Evolutionary conservation across 441 rosid species (phyloP), one percentile per base, ranked within the genome.

Genomic region (Corymbia citriodora): DNA sequence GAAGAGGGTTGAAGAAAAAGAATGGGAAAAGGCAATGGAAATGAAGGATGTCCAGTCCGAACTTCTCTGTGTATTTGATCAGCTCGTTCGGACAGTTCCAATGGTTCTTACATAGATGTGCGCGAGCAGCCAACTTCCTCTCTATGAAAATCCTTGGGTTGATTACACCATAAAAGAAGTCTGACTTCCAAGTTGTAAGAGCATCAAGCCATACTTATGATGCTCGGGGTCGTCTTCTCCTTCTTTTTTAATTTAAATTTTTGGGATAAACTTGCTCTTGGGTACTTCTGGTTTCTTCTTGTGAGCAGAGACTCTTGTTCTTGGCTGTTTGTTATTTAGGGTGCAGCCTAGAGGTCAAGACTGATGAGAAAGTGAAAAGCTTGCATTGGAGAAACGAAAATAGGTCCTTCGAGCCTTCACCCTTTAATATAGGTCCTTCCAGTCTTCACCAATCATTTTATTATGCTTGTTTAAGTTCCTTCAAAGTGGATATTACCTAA

Each of bases 221-320:
- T 19, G 45, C 7, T 17, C 79, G 10, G 21, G 74, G 21, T 68
- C 40, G 23, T 59, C 29, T 12, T 23, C 25, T 23, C 0, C 10
- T 55, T 2, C 2, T 21, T 55, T 7, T 57, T 57, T 1, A 0
- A 0, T 57, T 23, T 40, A 40, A 40, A 40, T 40, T 40, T 40
- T 40, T 40, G 40, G 3, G 10, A n/a, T 29, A 3, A 63, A 29
- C 33, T 63, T 36, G 29, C 16, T 40, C 83, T 40, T 40, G 82
- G 21, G 45, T 40, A 16, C 65, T 74, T 40, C 29, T 74, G 3
- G 50, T 1, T 74, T 74, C 50, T 74, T 74, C 83, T 74, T 21
- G 50, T 8, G 83, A 10, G 50, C 50, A 21, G 48, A 21, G 29
- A 6, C 29, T 74, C 50, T 74, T 19, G 50, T 70, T 70, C 81